Evolutionary conservation across 2,329 filamentous ascomycete species (phyloP).

Genomic region (Fusarium goolgardi): DNA sequence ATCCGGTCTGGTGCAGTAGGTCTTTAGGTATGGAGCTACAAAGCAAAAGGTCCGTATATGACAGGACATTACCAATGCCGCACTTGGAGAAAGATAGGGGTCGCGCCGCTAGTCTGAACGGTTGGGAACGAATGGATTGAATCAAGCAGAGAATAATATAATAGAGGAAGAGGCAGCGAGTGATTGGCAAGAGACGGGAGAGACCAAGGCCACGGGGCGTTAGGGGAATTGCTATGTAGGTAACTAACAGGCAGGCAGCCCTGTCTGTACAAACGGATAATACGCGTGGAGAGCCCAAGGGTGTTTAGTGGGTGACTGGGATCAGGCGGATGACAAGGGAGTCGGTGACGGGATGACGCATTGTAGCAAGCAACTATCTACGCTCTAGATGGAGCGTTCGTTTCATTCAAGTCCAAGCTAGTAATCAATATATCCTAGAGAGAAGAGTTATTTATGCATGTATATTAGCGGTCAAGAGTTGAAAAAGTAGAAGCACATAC

Average conservation of each 20-base stretch:
- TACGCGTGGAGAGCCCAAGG: constrained; percentile 35
- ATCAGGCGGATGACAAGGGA: constrained; percentile 27
- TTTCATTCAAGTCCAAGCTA: not conserved
- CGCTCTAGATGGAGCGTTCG: not conserved
- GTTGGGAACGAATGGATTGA: constrained; percentile 8
- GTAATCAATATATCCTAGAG: not conserved
- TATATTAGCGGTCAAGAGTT: not conserved
- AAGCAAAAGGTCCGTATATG: constrained; percentile 13
- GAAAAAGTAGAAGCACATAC: not conserved
- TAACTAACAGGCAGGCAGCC: constrained; percentile 19
- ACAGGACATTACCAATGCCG: not conserved
- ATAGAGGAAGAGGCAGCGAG: constrained; percentile 5
- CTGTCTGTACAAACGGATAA: constrained; percentile 17
- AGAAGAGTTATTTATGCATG: not conserved
- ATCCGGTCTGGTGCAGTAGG: constrained; percentile 13
- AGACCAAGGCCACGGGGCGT: constrained; percentile 16
- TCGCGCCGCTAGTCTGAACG: not conserved
- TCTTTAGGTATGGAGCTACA: constrained; percentile 20
- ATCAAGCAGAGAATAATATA: not conserved
- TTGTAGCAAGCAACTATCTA: not conserved
- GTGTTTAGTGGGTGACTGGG: constrained; percentile 36
- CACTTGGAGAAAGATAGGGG: constrained; percentile 1
- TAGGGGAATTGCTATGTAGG: constrained; percentile 14
- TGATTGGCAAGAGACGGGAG: constrained; percentile 5
- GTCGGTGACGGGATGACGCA: constrained; percentile 39